Base-by-base conservation (phyloP, 2,329 filamentous ascomycete genomes). In the Trichoderma sp. region DNA sequence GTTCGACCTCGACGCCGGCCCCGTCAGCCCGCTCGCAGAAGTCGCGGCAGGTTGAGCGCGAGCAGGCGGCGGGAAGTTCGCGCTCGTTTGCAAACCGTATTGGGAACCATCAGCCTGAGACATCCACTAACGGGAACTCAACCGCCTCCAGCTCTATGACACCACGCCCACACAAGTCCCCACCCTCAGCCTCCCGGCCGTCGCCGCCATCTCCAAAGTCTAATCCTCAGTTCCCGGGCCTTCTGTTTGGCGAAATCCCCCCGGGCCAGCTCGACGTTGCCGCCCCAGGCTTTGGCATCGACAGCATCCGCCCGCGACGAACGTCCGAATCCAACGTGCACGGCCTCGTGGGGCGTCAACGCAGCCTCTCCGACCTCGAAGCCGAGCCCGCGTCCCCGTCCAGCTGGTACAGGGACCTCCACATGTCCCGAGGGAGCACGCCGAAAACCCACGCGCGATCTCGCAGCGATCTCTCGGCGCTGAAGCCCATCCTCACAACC, bases 201-300 rank as follows among this genome's bases (percentile, higher is more conserved):
- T 68, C 69, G 48, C 69, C 74, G 59, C 69, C 72, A 48, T 73
- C 77, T 69, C 72, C 78, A 73, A 68, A 69, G 73, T 75, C 67
- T 70, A 71, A 69, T 58, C 73, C 71, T 39, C 75, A 75, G 67
- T 70, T 79, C 55, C 80, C 82, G 62, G 83, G 83, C 67, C 84
- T 91, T 43, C 78, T 93, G 21, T 94, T 94, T 78, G 91, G 91
- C 44, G 91, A 93, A 75, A 84, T 93, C 69, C 78, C 87, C 30
- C 83, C 86, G n/a, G 81, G 86, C 44, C 82, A 86, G 69, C 81
- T 80, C 70, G 81, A 85, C 69, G 73, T 81, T 28, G 76, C 80
- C 21, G 78, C 82, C 56, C 78, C 81, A 59, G 87, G 86, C 5
- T 87, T 86, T 77, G 88, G 88, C 59, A 90, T 90, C 68, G 79